Conservation (phyloP, 2,329 filamentous ascomycete species). For the Colletotrichum orchidophilum region DNA sequence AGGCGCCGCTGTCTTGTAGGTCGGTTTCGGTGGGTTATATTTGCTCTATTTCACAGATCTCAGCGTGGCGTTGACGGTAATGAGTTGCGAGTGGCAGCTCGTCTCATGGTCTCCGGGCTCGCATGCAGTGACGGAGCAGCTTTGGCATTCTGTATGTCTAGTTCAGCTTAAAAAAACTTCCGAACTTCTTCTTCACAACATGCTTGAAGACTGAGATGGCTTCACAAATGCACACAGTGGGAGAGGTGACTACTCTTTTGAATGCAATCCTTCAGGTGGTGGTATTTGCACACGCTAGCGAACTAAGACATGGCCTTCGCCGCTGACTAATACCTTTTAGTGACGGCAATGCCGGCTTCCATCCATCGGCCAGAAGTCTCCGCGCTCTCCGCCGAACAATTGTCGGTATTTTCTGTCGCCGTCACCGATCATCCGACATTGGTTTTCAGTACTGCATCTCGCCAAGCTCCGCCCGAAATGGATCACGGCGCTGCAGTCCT, state of each 20-base stretch:
- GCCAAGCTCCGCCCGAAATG: slow-evolving; percentile 17
- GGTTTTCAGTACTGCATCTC: slow-evolving; percentile 8
- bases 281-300: too few species aligned
- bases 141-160: slow-evolving; percentile 1
- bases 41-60: background rate
- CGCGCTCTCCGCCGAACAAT: background rate
- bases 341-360: slow-evolving; percentile 30
- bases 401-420: slow-evolving; percentile 32
- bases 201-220: background rate
- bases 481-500: slow-evolving; percentile 25
- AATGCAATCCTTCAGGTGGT: background rate
- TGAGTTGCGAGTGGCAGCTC: slow-evolving; percentile 8
- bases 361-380: background rate
- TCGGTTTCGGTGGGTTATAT: background rate
- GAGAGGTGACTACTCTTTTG: background rate
- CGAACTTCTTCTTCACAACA: background rate
- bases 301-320: too few species aligned
- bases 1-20: background rate
- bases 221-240: background rate
- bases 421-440: slow-evolving; percentile 30
- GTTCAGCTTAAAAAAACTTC: background rate
- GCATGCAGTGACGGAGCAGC: background rate
- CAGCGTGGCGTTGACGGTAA: slow-evolving; percentile 30
- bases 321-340: slow-evolving; percentile 24
- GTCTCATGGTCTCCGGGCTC: slow-evolving; percentile 5